Conservation (phyloP, 352 stramenopile species). For the Blastocystis sp. region DNA sequence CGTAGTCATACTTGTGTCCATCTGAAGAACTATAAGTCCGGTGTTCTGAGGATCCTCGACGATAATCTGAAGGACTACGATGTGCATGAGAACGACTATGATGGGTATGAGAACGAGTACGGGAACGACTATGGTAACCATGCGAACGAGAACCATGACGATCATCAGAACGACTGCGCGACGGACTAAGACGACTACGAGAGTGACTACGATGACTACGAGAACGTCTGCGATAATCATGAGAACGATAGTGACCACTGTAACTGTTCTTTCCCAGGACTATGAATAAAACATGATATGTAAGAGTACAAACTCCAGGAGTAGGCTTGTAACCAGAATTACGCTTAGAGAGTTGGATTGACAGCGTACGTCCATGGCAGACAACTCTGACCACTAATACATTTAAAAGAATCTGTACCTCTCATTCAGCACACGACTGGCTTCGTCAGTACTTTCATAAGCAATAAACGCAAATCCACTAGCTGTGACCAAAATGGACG, state of each 20-base stretch:
- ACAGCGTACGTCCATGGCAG: neutral
- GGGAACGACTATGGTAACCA: neutral
- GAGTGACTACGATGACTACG: neutral
- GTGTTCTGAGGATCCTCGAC: neutral
- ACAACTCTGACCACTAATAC: neutral
- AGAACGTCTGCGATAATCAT: neutral
- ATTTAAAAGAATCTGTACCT: neutral
- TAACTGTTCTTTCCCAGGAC: neutral
- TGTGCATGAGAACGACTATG: neutral
- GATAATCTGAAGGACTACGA: neutral
- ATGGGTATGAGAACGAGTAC: neutral
- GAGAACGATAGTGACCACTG: neutral
- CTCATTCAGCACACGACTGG: neutral
- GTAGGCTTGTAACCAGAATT: constrained; percentile 43
- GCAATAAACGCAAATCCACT: constrained; percentile 48
- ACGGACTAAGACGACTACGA: neutral
- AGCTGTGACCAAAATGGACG: neutral
- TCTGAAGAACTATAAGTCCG: neutral
- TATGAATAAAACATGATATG: neutral
- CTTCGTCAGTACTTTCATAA: constrained; percentile 12
- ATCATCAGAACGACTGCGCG: neutral
- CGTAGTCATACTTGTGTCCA: neutral
- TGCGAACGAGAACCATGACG: neutral
- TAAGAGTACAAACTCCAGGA: neutral
- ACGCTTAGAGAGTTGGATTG: constrained; percentile 8